Base-by-base conservation (phyloP, 345 rosid species). In the Noccaea caerulescens region DNA sequence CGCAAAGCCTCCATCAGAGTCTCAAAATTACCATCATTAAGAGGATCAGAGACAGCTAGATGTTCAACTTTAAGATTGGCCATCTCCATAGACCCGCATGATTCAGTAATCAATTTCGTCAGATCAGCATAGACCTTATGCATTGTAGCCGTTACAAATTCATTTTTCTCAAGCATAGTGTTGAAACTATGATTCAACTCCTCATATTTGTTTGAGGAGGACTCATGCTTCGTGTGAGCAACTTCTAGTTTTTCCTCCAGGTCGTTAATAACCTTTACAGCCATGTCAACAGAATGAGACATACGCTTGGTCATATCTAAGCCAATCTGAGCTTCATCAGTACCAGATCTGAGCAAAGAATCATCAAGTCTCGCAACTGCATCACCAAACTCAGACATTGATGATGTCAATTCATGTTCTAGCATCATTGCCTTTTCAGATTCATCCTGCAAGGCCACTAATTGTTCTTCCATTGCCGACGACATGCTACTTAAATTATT, bases 281-380 rank as follows among this genome's bases (percentile, higher is more conserved):
- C 84, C 69, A 82, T 69, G 80, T 71, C 53, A 76, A 88, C 81
- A 68, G 95, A 88, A 68, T 80, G 53, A 56, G 72, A 65, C 53
- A 85, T 77, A 11, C 39, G 66, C 52, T 77, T 78, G 60, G 71
- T 80, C 56, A 77, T 53, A 79, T 90, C 88, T 67, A 79, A 6
- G 69, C 75, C 67, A 75, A 54, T 67, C 72, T 51, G 72, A 64
- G 63, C 75, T 69, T 33, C 77, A 65, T 75, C 65, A 66, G 80
- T 54, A 49, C 72, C 69, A 41, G 13, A 73, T 77, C 76, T 72
- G 65, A 80, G 81, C 44, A 77, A 50, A 72, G 62, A 63, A 42
- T 54, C 76, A 57, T 88, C 86, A 73, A 93, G 97, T 84, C 82
- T 82, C 73, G 63, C 76, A 45, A 88, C 80, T 53, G 80, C 86